Evolutionary conservation across 345 rosid species (phyloP).

Genomic region (Citrus sp.): DNA sequence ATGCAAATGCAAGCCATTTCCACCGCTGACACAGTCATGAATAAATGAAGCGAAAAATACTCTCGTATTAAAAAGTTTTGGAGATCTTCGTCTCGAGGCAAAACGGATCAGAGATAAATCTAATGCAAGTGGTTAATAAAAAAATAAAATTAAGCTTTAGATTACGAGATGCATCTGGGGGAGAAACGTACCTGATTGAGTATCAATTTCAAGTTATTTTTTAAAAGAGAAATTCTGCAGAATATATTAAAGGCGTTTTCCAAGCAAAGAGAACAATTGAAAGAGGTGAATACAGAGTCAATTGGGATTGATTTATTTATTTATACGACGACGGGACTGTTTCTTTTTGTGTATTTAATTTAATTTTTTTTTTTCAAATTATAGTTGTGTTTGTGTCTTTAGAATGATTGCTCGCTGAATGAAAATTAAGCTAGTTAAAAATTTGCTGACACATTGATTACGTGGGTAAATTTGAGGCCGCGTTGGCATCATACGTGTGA

Average conservation of each 20-base stretch:
- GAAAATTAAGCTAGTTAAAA: too few relatives aligned
- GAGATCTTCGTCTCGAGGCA: slow-evolving; percentile 1
- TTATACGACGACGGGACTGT: too few relatives aligned
- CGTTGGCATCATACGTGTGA: too few relatives aligned
- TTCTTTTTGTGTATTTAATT: too few relatives aligned
- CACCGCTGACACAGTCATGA: not conserved
- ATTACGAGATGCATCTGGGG: not conserved
- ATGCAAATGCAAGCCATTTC: not conserved
- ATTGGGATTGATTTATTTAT: not conserved
- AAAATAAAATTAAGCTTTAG: not conserved
- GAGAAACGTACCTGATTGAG: slow-evolving; percentile 13
- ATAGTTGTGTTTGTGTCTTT: too few relatives aligned
- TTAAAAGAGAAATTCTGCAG: not conserved
- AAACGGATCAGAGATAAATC: slow-evolving; percentile 3
- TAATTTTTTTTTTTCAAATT: too few relatives aligned
- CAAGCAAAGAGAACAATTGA: not conserved
- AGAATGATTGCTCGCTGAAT: too few relatives aligned
- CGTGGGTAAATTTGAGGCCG: too few relatives aligned
- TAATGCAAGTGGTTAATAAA: not conserved
- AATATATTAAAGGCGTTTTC: not conserved
- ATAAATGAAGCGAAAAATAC: not conserved
- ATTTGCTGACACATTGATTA: too few relatives aligned
- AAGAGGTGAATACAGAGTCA: too few relatives aligned
- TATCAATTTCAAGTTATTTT: not conserved
- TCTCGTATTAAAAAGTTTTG: not conserved